Conservation (phyloP, 345 rosid species). For the Syzygium aromaticum region DNA sequence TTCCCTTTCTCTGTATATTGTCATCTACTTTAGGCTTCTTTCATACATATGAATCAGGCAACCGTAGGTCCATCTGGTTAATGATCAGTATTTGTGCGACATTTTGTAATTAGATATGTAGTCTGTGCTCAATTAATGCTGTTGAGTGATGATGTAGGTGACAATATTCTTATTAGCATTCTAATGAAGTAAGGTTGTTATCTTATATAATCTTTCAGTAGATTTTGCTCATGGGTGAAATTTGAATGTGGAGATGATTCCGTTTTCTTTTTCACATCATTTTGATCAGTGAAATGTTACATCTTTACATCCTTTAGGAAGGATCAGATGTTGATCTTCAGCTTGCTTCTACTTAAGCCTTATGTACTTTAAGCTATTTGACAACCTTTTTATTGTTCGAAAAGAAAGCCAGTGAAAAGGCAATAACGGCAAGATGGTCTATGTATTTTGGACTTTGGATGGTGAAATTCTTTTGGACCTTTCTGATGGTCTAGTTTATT, state of each 20-base stretch:
- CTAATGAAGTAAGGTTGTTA: not conserved
- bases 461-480: not conserved
- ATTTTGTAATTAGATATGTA: not conserved
- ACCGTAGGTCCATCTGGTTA: not conserved
- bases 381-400: not conserved
- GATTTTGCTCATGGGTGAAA: not conserved
- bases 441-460: not conserved
- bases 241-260: not conserved
- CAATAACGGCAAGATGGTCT: not conserved
- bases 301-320: not conserved
- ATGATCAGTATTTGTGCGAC: not conserved
- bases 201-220: not conserved
- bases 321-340: not conserved
- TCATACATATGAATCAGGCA: constrained; percentile 10
- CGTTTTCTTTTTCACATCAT: not conserved
- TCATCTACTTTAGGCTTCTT: constrained; percentile 60
- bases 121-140: not conserved
- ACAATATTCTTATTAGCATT: not conserved
- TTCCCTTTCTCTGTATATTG: constrained; percentile 64
- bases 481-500: not conserved
- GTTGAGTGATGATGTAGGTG: not conserved
- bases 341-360: not conserved
- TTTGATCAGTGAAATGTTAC: not conserved
- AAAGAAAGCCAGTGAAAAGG: not conserved
- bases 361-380: not conserved